Evolutionary conservation across 2,329 filamentous ascomycete genomes (phyloP).

Genomic region (Zasmidium cellare): DNA sequence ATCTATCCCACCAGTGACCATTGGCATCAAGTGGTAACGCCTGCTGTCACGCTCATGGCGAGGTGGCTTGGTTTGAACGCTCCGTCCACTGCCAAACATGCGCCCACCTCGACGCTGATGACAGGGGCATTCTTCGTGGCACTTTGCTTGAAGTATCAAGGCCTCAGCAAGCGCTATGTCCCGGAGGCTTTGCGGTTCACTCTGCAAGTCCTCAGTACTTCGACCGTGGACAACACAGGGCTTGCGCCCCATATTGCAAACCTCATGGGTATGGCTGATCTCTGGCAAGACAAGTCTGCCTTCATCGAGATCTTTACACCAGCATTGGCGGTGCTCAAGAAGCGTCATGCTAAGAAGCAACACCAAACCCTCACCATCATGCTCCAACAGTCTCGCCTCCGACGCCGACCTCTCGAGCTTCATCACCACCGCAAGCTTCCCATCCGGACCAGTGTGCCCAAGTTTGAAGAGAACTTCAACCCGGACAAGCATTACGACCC

Average conservation of each 20-base stretch:
- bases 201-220: slow-evolving; percentile 64
- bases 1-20: slow-evolving; percentile 96
- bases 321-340: slow-evolving; percentile 33
- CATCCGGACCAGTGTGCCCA: slow-evolving; percentile 85
- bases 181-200: slow-evolving; percentile 85
- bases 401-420: slow-evolving; percentile 77
- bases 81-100: slow-evolving; percentile 55
- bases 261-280: slow-evolving; percentile 65
- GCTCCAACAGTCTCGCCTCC: slow-evolving; percentile 61
- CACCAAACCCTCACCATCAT: slow-evolving; percentile 63
- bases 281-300: slow-evolving; percentile 72
- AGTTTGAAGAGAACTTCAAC: slow-evolving; percentile 94
- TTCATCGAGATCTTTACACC: slow-evolving; percentile 80
- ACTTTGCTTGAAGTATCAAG: slow-evolving; percentile 79
- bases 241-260: slow-evolving; percentile 62
- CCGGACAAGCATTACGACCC: slow-evolving; percentile 97
- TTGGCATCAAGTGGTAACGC: slow-evolving; percentile 93
- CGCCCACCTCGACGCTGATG: slow-evolving; percentile 67
- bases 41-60: slow-evolving; percentile 79
- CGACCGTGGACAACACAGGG: slow-evolving; percentile 36
- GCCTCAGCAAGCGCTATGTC: slow-evolving; percentile 79
- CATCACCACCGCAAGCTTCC: slow-evolving; percentile 87
- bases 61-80: slow-evolving; percentile 79
- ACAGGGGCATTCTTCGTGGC: slow-evolving; percentile 78
- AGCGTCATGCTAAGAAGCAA: slow-evolving; percentile 42